Evolutionary conservation across 1,284 basidiomycete species (phyloP).

Genomic region (Trichosporon sp.): DNA sequence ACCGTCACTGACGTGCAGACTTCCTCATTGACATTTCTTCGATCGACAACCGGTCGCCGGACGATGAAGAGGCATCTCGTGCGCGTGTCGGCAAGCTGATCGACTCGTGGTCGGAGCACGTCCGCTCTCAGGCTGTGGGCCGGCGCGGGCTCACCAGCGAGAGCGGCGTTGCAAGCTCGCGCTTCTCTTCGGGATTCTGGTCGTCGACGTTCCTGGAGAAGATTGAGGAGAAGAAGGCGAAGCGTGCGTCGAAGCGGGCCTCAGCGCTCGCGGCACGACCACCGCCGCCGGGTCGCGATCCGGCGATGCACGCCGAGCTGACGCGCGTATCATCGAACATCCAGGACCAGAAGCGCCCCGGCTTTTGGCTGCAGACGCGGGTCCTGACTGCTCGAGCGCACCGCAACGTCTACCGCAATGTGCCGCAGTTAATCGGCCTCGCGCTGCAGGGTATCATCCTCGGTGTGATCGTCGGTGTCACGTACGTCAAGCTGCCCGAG

Average conservation of each 20-base stretch:
- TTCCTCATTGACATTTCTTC: conserved; percentile 53
- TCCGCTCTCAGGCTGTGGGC: not conserved
- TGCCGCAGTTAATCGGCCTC: conserved; percentile 40
- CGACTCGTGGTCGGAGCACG: conserved; percentile 28
- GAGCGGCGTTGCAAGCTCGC: not conserved
- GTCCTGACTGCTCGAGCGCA: conserved; percentile 41
- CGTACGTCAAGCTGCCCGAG: conserved; percentile 32
- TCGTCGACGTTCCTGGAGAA: not conserved
- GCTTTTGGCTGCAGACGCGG: conserved; percentile 36
- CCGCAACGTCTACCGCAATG: conserved; percentile 46
- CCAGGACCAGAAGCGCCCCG: conserved; percentile 29
- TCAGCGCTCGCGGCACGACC: not conserved
- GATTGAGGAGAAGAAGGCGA: not conserved
- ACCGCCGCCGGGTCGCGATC: not conserved
- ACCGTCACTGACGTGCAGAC: conserved; percentile 42
- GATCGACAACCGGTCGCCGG: conserved; percentile 50
- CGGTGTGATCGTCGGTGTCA: conserved; percentile 34
- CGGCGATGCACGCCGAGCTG: conserved; percentile 3
- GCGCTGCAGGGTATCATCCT: conserved; percentile 40
- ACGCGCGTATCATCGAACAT: not conserved
- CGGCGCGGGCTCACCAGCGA: not conserved
- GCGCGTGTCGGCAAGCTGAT: conserved; percentile 32
- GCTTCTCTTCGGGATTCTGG: not conserved
- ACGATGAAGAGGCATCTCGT: conserved; percentile 44
- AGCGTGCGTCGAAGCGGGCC: not conserved